Conservation (phyloP, 148 eudicot species). For the Rhododendron mucronatum region DNA sequence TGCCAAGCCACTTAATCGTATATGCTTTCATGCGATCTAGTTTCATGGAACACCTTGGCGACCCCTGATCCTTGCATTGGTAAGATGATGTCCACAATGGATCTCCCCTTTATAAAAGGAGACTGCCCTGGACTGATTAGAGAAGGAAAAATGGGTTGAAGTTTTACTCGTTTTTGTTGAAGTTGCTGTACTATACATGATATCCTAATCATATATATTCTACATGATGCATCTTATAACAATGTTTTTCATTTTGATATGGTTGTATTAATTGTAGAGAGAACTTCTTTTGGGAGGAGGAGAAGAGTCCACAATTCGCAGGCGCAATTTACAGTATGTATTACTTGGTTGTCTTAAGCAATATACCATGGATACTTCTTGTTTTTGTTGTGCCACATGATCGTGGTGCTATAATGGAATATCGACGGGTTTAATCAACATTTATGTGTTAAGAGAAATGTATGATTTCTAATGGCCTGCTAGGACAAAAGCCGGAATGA, state of each 20-base stretch:
- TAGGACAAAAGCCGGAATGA: slow-evolving; percentile 93
- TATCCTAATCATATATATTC: background rate
- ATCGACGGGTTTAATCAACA: background rate
- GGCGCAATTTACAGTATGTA: slow-evolving; percentile 89
- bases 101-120: too few relatives aligned
- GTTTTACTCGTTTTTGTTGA: too few relatives aligned
- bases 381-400: background rate
- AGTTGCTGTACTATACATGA: background rate
- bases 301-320: slow-evolving; percentile 76
- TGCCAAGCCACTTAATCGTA: too few relatives aligned
- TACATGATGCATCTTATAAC: background rate
- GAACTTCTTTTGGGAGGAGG: slow-evolving; percentile 94
- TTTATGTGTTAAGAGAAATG: background rate
- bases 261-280: slow-evolving; percentile 50
- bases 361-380: background rate
- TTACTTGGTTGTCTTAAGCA: background rate
- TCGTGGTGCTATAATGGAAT: background rate
- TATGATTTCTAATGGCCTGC: background rate
- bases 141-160: background rate
- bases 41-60: too few relatives aligned
- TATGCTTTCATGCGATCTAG: too few relatives aligned
- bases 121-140: background rate
- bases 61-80: too few relatives aligned
- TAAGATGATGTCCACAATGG: too few relatives aligned
- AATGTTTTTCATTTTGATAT: background rate